Conservation (phyloP, 306 rosid genomes). For the Clitoria ternatea region DNA sequence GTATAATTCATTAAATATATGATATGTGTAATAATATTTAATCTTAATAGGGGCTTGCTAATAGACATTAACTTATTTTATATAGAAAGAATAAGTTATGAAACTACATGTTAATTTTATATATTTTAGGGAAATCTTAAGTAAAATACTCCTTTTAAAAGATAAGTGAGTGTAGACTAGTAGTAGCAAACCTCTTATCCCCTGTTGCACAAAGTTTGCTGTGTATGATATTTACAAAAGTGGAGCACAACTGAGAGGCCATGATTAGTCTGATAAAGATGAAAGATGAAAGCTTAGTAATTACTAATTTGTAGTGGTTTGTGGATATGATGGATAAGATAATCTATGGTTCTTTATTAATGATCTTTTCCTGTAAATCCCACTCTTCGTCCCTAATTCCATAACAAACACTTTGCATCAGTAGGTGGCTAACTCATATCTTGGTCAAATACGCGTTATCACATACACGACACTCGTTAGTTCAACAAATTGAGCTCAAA, state of each 20-base stretch:
- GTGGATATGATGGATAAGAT: too few species aligned
- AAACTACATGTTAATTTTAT: too few species aligned
- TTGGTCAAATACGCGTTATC: slow-evolving; percentile 40
- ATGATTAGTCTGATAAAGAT: slow-evolving; percentile 27
- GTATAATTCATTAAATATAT: too few species aligned
- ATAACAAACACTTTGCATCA: slow-evolving; percentile 28
- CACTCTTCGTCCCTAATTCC: neutral
- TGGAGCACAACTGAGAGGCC: neutral
- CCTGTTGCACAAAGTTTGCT: neutral
- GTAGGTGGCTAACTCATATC: neutral
- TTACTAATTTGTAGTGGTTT: too few species aligned
- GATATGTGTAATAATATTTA: too few species aligned
- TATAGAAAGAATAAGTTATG: too few species aligned
- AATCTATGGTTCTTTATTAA: neutral
- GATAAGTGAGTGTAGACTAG: too few species aligned
- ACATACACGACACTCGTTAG: slow-evolving; percentile 18
- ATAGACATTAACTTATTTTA: too few species aligned
- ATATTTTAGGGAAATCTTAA: too few species aligned
- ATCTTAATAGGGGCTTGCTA: too few species aligned
- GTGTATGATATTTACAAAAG: neutral
- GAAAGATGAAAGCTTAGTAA: neutral
- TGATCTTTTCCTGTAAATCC: neutral
- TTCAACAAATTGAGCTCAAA: slow-evolving; percentile 22
- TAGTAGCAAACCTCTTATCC: too few species aligned
- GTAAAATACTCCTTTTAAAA: too few species aligned